phyloP scores from a whole-genome alignment of 176 grass and related monocot species.

The barley (Hordeum vulgare) region DNA sequence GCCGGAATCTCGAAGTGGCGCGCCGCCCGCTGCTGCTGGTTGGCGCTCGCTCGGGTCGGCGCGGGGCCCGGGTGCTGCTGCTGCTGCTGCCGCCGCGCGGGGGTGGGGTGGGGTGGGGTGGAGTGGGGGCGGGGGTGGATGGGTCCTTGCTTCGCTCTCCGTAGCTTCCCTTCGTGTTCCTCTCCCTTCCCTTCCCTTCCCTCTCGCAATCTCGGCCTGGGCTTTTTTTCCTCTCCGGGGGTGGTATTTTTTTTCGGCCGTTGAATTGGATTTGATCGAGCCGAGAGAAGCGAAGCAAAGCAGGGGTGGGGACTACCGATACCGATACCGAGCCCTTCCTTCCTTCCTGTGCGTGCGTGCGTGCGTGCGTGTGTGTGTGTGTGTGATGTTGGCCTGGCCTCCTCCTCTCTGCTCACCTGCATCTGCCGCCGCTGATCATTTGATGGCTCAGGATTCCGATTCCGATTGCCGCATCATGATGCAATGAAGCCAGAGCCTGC shows the following conservation, averaged over 20 bases:
- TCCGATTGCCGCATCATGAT: background rate
- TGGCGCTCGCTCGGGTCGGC: slow-evolving; percentile 14
- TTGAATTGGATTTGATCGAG: slow-evolving; percentile 68
- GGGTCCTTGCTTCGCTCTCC: slow-evolving; percentile 25
- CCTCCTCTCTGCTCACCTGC: background rate
- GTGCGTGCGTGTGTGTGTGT: background rate
- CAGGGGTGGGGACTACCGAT: background rate
- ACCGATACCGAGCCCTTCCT: background rate
- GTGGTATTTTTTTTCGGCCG: slow-evolving; percentile 25
- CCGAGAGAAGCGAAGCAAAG: background rate
- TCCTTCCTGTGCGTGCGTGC: too few species aligned
- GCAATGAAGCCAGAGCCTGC: too few species aligned
- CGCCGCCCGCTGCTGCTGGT: background rate
- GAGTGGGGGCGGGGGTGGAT: background rate
- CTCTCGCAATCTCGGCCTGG: slow-evolving; percentile 33
- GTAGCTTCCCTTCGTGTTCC: slow-evolving; percentile 25
- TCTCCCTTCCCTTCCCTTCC: too few species aligned
- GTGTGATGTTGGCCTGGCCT: background rate
- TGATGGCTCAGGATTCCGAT: background rate
- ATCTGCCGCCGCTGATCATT: background rate
- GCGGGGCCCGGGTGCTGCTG: slow-evolving; percentile 1
- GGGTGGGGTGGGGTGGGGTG: background rate
- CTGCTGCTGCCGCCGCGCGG: slow-evolving; percentile 22
- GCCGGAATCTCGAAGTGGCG: too few species aligned
- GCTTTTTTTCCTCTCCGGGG: background rate